Conservation (phyloP, 2,329 filamentous ascomycete genomes). For the Aspergillus sp. region DNA sequence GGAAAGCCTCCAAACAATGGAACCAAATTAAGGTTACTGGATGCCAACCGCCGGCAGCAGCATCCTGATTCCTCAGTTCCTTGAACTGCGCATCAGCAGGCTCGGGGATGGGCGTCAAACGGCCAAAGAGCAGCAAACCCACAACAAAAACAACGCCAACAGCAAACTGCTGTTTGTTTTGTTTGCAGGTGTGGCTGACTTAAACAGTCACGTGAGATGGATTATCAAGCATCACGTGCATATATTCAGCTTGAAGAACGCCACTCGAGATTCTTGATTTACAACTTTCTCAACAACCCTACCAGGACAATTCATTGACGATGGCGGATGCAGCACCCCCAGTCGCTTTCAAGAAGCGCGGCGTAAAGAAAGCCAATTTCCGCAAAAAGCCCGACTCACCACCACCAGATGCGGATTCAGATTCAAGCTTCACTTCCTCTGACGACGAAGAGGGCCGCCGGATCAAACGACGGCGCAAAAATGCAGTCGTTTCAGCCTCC, state of each 20-base stretch:
- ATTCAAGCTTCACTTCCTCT: conserved; percentile 70
- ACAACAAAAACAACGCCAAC: not conserved
- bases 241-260: not conserved
- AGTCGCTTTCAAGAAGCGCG: conserved; percentile 78
- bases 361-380: conserved; percentile 75
- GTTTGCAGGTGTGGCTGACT: not conserved
- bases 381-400: conserved; percentile 82
- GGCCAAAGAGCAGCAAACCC: not conserved
- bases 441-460: conserved; percentile 77
- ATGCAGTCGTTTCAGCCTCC: conserved; percentile 65
- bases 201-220: not conserved
- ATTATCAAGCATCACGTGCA: conserved; percentile 7
- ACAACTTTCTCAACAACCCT: not conserved
- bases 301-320: not conserved
- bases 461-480: conserved; percentile 78
- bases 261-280: not conserved
- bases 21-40: conserved; percentile 14
- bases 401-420: conserved; percentile 64
- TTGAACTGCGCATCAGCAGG: not conserved
- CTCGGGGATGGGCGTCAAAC: too few species aligned
- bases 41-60: not conserved
- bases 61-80: not conserved
- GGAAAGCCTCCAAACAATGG: conserved; percentile 10
- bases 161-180: not conserved
- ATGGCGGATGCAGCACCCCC: conserved; percentile 11